phyloP scores from a whole-genome alignment of 73 alveolate species.

The Breviolum minutum region DNA sequence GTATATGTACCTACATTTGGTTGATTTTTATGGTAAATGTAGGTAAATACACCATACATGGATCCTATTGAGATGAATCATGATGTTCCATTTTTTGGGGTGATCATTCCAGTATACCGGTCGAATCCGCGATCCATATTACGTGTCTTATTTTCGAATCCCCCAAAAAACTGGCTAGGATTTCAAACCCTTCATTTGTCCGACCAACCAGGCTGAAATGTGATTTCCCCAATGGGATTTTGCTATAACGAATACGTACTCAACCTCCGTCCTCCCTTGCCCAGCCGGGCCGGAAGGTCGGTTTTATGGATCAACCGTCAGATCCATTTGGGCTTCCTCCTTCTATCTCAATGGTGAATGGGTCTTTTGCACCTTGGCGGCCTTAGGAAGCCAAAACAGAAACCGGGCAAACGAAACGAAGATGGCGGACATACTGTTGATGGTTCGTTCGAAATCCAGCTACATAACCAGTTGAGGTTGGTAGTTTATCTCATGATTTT shows the following conservation, averaged over 20 bases:
- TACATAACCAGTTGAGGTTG: not conserved
- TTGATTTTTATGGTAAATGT: too few species aligned
- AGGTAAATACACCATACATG: too few species aligned
- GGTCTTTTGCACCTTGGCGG: constrained; percentile 37
- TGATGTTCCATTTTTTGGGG: too few species aligned
- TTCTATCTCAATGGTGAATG: constrained; percentile 77
- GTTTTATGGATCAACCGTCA: constrained; percentile 15
- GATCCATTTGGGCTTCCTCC: constrained; percentile 71
- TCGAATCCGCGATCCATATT: not conserved
- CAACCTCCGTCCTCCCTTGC: not conserved
- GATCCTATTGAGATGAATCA: too few species aligned
- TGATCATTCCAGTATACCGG: too few species aligned
- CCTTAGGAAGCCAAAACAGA: not conserved
- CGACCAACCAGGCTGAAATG: not conserved
- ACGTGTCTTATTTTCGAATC: not conserved
- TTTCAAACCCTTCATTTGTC: too few species aligned
- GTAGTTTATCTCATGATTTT: not conserved
- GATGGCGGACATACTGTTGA: not conserved
- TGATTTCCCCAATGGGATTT: not conserved
- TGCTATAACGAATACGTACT: not conserved
- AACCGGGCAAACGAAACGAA: too few species aligned
- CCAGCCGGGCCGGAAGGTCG: not conserved
- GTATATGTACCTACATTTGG: too few species aligned
- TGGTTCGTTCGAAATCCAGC: not conserved
- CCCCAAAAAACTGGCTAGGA: too few species aligned